These are phyloP conservation scores for Podospora pseudoanserina DNA, from an alignment of 495 filamentous ascomycete genomes.

Conservation along the genomic window DNA sequence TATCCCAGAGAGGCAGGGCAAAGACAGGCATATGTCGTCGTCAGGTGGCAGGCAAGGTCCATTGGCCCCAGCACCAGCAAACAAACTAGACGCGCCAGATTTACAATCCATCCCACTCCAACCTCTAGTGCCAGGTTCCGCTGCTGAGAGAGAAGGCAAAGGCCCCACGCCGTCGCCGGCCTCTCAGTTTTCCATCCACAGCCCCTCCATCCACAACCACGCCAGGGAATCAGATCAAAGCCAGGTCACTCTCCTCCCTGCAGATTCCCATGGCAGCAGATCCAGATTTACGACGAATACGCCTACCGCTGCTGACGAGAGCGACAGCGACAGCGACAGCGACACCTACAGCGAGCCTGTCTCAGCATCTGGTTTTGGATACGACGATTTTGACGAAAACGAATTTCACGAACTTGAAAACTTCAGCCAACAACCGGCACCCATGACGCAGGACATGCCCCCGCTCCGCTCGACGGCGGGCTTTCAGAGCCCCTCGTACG, in stretches of 20 bases:
- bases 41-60: neutral
- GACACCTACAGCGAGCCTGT: conserved; percentile 15
- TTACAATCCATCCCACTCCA: conserved; percentile 13
- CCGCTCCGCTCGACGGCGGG: conserved; percentile 58
- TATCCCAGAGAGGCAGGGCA: conserved; percentile 4
- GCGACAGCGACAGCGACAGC: conserved; percentile 17
- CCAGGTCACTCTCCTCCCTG: neutral
- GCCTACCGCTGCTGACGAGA: conserved; percentile 12
- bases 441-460: conserved; percentile 55
- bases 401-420: neutral
- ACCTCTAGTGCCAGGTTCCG: conserved; percentile 13
- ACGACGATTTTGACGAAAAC: neutral
- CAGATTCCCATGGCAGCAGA: conserved; percentile 24
- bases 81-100: conserved; percentile 7
- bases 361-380: conserved; percentile 1
- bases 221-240: neutral
- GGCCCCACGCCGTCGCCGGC: conserved; percentile 14
- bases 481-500: conserved; percentile 55
- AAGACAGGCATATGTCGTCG: conserved; percentile 12
- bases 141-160: conserved; percentile 1
- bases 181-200: conserved; percentile 15
- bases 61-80: neutral
- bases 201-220: neutral
- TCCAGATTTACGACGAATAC: conserved; percentile 9
- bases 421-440: conserved; percentile 11